A percentile compares a stretch with the other conserved stretches of the same genome.
phyloP scores from a whole-genome alignment of 2,329 filamentous ascomycete species.

The Trichoderma brevicompactum region DNA sequence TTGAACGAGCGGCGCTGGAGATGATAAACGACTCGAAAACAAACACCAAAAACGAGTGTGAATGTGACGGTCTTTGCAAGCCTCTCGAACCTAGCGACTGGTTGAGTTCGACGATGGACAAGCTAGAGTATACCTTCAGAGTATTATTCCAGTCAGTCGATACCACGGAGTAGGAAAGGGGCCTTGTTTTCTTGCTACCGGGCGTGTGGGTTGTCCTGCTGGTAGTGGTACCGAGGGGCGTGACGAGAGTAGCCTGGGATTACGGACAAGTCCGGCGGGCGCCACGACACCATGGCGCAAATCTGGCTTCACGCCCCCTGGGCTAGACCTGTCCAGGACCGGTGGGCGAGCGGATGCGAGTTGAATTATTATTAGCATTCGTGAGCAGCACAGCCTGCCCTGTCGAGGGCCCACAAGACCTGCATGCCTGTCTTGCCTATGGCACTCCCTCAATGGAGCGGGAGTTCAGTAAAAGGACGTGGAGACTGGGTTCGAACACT shows the following conservation, averaged over 20 bases:
- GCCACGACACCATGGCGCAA: constrained; percentile 2
- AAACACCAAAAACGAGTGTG: neutral
- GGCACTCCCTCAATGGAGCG: neutral
- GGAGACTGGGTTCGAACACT: neutral
- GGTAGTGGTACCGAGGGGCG: neutral
- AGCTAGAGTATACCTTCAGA: neutral
- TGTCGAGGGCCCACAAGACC: neutral
- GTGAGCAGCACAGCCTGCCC: constrained; percentile 25
- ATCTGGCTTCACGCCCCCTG: constrained; percentile 8
- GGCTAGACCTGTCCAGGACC: neutral
- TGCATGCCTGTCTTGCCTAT: constrained; percentile 16
- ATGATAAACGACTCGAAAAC: neutral
- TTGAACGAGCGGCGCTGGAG: no score
- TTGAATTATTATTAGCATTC: constrained; percentile 30
- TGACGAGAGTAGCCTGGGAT: constrained; percentile 11
- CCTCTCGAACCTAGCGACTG: neutral
- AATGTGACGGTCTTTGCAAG: no score
- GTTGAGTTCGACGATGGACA: neutral
- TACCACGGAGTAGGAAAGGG: constrained; percentile 6
- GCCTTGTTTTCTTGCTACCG: constrained; percentile 24
- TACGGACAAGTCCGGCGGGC: constrained; percentile 27
- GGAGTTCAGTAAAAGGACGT: neutral
- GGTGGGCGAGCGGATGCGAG: neutral
- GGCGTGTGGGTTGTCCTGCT: neutral
- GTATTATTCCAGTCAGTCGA: constrained; percentile 11